Evolutionary conservation across 1,139 yeast species (phyloP), one percentile per base, ranked within the genome.

Genomic region (Pichia sp.): DNA sequence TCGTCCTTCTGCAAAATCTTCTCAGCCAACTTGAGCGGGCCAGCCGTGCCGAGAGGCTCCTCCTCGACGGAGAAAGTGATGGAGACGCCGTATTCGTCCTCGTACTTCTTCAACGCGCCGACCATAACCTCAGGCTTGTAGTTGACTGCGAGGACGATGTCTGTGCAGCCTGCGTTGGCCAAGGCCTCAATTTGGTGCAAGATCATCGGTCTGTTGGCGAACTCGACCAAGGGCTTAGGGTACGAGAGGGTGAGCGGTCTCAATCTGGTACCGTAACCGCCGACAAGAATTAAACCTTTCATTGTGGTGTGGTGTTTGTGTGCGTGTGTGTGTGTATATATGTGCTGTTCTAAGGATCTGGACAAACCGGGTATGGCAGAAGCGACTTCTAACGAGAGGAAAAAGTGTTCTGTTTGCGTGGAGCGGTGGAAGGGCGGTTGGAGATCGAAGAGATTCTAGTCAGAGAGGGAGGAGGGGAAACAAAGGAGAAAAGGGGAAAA

Each of bases 41-140:
- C 99, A 61, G 99, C 99, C 62, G 99, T 93, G 61, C 98, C 99
- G 71, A 95, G 82, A 57, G 99, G 99, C 78, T 95, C 99, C 70
- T 93, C 95, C 78, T 95, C 99, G 62, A 95, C 98, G 50, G 97
- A 89, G 78, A 95, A 95, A 55, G 98, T 90, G 74, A 95, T 95
- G 65, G 79, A 77, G 62, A 95, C 96, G 71, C 97, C 97, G 73
- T 88, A 93, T 72, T 85, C 90, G 69, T 85, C 78, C 76, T 93
- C 99, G 81, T 91, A 95, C 75, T 91, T 82, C 74, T 91, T 80
- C 69, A 95, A 82, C 58, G 98, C 86, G 59, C 89, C 84, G 60
- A 93, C 98, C 99, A 95, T 95, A 61, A 90, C 96, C 76, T 95
- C 99, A 58, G 99, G 99, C 74, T 97, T 87, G 82, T 95, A 95